Percentiles rank a stretch among this genome's conserved stretches.
Conservation (phyloP, 495 filamentous ascomycete genomes). For the Daldinia decipiens region DNA sequence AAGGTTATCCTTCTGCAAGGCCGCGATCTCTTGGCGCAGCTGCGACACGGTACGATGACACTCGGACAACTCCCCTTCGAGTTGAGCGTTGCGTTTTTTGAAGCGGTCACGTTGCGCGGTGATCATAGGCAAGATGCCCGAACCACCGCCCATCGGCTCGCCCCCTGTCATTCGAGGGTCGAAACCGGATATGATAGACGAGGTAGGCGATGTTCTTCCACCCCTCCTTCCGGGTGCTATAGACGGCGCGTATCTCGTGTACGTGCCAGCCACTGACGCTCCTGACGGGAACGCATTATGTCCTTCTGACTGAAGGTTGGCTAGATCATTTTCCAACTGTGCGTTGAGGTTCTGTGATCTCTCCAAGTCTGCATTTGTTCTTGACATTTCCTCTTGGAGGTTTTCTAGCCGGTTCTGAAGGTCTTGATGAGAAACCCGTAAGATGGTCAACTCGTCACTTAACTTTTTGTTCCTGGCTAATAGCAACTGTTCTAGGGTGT, state of each 20-base stretch:
- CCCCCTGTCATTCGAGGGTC: constrained; percentile 74
- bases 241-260: constrained; percentile 84
- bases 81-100: constrained; percentile 92
- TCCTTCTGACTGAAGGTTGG: constrained; percentile 84
- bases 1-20: constrained; percentile 95
- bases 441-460: constrained; percentile 88
- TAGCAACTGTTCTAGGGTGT: constrained; percentile 88
- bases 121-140: constrained; percentile 96
- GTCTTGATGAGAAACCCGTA: constrained; percentile 94
- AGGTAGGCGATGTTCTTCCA: constrained; percentile 86
- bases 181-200: constrained; percentile 96
- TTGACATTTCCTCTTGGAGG: constrained; percentile 84
- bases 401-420: constrained; percentile 81
- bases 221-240: constrained; percentile 68
- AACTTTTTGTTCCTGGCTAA: constrained; percentile 96
- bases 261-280: constrained; percentile 93
- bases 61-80: constrained; percentile 91
- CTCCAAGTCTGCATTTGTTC: constrained; percentile 85
- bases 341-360: constrained; percentile 83
- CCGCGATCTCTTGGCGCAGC: constrained; percentile 88
- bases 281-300: constrained; percentile 84
- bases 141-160: constrained; percentile 81
- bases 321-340: constrained; percentile 92
- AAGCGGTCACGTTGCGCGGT: constrained; percentile 98
- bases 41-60: constrained; percentile 82